These are phyloP conservation scores for Anisogramma anomala DNA, from an alignment of 2,329 filamentous ascomycete species.

Conservation along the genomic window DNA sequence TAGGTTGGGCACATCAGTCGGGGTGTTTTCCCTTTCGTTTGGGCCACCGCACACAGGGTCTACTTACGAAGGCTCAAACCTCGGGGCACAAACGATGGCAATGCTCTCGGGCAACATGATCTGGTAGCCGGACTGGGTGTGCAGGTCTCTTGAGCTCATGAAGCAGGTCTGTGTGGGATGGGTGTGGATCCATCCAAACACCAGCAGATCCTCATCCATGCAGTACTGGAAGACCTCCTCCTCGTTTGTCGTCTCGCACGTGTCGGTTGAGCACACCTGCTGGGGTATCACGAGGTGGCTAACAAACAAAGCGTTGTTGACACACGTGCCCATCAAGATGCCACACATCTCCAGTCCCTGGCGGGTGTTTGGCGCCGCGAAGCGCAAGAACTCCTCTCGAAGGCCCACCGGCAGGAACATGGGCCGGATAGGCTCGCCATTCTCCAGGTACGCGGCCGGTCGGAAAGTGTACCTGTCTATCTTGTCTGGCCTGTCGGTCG, in stretches of 20 bases:
- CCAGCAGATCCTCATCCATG: constrained; percentile 68
- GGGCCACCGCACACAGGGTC: background rate
- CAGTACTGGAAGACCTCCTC: constrained; percentile 79
- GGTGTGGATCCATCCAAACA: constrained; percentile 95
- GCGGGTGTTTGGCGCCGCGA: constrained; percentile 66
- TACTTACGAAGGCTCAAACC: constrained; percentile 60
- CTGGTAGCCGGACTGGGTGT: constrained; percentile 90
- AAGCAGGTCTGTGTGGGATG: constrained; percentile 96
- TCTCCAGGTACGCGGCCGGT: constrained; percentile 80
- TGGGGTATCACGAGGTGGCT: constrained; percentile 81
- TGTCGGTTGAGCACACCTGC: constrained; percentile 81
- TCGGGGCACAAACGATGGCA: constrained; percentile 90
- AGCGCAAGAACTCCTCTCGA: constrained; percentile 59
- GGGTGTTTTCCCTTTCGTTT: background rate
- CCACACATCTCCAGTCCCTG: constrained; percentile 88
- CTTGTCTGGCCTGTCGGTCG: constrained; percentile 25
- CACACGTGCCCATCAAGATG: constrained; percentile 79
- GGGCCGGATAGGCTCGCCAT: constrained; percentile 73
- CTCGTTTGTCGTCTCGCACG: constrained; percentile 89
- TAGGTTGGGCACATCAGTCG: constrained; percentile 25
- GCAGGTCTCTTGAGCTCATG: constrained; percentile 87
- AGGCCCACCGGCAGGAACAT: constrained; percentile 74
- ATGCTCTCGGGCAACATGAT: constrained; percentile 94
- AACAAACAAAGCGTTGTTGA: constrained; percentile 90
- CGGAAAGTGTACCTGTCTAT: constrained; percentile 63